Conservation (phyloP, 305 asterid genomes). For the Caryopteris hybrid region DNA sequence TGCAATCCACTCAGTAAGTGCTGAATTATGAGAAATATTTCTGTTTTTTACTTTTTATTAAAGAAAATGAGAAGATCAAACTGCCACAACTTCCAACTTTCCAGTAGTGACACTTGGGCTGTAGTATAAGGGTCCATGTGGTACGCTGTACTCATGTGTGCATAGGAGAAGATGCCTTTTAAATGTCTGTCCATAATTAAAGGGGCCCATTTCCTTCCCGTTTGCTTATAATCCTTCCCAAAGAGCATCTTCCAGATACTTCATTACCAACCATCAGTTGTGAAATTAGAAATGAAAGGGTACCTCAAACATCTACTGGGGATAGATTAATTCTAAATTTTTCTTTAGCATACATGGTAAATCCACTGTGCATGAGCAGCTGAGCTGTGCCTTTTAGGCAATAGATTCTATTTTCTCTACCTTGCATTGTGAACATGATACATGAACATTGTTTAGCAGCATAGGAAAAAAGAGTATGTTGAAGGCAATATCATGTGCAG, state of each 20-base stretch:
- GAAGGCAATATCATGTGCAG: too few relatives aligned
- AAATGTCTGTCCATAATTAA: neutral
- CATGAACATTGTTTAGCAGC: too few relatives aligned
- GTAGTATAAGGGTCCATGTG: neutral
- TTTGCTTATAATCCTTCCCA: neutral
- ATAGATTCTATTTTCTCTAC: too few relatives aligned
- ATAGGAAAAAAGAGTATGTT: too few relatives aligned
- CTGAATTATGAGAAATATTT: neutral
- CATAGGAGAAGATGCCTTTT: neutral
- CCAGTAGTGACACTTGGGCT: neutral
- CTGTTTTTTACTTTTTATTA: neutral
- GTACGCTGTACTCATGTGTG: neutral
- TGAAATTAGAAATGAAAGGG: too few relatives aligned
- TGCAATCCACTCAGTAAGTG: neutral
- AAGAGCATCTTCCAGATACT: neutral
- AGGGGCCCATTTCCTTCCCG: neutral
- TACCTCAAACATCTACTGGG: too few relatives aligned
- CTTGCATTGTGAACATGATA: too few relatives aligned
- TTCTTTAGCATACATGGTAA: too few relatives aligned
- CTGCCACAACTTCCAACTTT: neutral
- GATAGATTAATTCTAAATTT: neutral
- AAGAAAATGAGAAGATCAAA: neutral
- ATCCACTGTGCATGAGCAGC: too few relatives aligned
- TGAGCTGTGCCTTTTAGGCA: too few relatives aligned
- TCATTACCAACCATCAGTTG: neutral